Conservation (phyloP, 331 rosid genomes). For the Quercus phellos region DNA sequence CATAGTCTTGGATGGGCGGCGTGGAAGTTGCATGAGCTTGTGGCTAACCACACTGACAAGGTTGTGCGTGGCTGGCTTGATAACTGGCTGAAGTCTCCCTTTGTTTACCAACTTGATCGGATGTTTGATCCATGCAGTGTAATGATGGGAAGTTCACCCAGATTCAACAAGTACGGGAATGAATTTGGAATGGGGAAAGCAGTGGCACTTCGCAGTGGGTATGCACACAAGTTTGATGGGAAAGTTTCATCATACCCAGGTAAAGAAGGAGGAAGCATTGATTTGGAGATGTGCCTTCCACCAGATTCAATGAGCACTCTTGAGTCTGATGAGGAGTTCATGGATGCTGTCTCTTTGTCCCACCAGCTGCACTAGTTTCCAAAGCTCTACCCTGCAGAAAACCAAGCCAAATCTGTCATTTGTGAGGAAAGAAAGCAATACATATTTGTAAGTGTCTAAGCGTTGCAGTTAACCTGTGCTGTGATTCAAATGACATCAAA, state of each 20-base stretch:
- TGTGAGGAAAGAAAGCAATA: neutral
- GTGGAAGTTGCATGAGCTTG: slow-evolving; percentile 41
- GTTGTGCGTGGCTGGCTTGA: neutral
- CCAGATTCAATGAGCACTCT: slow-evolving; percentile 36
- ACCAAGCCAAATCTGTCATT: neutral
- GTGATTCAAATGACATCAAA: too few species aligned
- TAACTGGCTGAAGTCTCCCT: slow-evolving; percentile 40
- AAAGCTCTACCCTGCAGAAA: neutral
- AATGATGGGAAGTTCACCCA: slow-evolving; percentile 63
- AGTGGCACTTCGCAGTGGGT: slow-evolving; percentile 51
- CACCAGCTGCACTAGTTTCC: neutral
- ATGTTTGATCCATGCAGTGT: slow-evolving; percentile 18
- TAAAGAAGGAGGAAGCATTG: slow-evolving; percentile 56
- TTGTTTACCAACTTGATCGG: neutral
- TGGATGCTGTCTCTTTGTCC: slow-evolving; percentile 17
- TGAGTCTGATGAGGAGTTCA: slow-evolving; percentile 50
- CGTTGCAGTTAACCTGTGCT: neutral
- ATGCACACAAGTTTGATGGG: slow-evolving; percentile 51
- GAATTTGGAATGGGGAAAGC: slow-evolving; percentile 81
- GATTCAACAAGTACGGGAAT: slow-evolving; percentile 60
- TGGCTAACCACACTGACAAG: slow-evolving; percentile 19
- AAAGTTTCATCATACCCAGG: slow-evolving; percentile 47
- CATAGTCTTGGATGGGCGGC: slow-evolving; percentile 71
- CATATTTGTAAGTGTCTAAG: neutral
- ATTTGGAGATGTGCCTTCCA: slow-evolving; percentile 54